A percentile compares a stretch with the other conserved stretches of the same genome.
Evolutionary conservation across 306 rosid genomes (phyloP).

Genomic region (Canavalia gladiata): DNA sequence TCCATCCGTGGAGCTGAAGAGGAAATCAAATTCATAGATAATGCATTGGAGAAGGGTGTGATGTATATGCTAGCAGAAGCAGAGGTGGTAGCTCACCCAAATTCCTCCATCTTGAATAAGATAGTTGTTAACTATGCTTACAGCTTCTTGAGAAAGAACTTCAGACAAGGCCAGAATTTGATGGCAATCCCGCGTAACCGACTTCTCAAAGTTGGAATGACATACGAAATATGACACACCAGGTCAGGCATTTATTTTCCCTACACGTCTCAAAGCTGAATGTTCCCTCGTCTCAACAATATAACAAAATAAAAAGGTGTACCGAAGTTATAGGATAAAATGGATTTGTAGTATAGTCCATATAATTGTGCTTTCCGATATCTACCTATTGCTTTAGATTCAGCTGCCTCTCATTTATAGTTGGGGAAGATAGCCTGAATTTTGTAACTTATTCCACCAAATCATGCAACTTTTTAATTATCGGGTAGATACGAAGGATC

Average conservation of each 20-base stretch:
- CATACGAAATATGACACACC: conserved; percentile 51
- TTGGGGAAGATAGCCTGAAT: neutral
- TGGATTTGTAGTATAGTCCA: no score
- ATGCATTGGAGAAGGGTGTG: conserved; percentile 69
- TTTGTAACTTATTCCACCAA: neutral
- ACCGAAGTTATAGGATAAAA: no score
- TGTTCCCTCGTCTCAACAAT: neutral
- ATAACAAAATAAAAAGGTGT: no score
- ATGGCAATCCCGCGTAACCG: conserved; percentile 62
- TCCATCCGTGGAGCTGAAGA: conserved; percentile 59
- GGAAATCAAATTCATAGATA: conserved; percentile 65
- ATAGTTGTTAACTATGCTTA: conserved; percentile 69
- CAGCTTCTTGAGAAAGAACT: conserved; percentile 75
- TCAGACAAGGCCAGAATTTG: conserved; percentile 64
- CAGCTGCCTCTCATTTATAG: no score
- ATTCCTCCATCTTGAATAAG: conserved; percentile 73
- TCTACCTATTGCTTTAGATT: no score
- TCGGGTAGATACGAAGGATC: neutral
- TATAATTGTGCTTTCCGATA: no score
- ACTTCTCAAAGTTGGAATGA: conserved; percentile 77
- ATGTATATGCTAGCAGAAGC: conserved; percentile 79
- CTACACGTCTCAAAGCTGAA: neutral
- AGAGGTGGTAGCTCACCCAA: conserved; percentile 70
- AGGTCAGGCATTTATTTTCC: neutral
- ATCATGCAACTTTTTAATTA: neutral